phyloP scores from a whole-genome alignment of 495 filamentous ascomycete genomes.

The Tricharina praecox region DNA sequence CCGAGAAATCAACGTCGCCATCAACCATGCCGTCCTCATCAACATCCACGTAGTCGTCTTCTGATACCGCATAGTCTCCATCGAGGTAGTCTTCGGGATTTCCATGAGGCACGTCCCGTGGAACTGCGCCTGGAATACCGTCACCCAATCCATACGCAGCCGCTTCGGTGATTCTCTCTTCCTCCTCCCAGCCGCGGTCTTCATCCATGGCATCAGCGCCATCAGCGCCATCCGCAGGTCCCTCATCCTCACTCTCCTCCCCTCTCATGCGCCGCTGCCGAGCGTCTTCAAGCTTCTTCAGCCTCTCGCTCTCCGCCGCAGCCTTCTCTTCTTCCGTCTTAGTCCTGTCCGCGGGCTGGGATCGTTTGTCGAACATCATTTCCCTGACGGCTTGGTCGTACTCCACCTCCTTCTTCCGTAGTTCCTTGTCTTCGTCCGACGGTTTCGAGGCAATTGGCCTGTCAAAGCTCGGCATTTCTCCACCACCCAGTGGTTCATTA shows the following conservation, averaged over 20 bases:
- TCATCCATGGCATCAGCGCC: constrained; percentile 27
- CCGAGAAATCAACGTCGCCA: constrained; percentile 36
- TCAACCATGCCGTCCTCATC: constrained; percentile 69
- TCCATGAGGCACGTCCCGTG: constrained; percentile 30
- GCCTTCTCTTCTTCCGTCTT: constrained; percentile 82
- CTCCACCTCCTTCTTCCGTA: constrained; percentile 31
- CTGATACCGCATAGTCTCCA: constrained; percentile 33
- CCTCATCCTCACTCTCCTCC: constrained; percentile 36
- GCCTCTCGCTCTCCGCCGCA: constrained; percentile 50
- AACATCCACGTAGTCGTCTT: constrained; percentile 36
- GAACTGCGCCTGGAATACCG: constrained; percentile 34
- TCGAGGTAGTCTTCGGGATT: constrained; percentile 30
- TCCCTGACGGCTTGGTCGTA: constrained; percentile 72
- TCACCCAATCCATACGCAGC: constrained; percentile 39
- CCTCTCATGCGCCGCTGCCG: constrained; percentile 58
- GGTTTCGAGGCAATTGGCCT: constrained; percentile 13
- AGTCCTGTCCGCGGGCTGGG: constrained; percentile 67
- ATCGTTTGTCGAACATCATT: constrained; percentile 63
- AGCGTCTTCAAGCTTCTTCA: constrained; percentile 66
- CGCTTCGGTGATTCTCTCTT: constrained; percentile 25
- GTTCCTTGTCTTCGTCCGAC: constrained; percentile 8
- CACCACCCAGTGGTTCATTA: constrained; percentile 22
- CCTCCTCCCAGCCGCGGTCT: constrained; percentile 34
- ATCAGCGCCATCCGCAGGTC: constrained; percentile 28
- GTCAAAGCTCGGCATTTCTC: no score